phyloP scores from a whole-genome alignment of 2,329 filamentous ascomycete species.

The Dryadomyces quercus-mongolicae region DNA sequence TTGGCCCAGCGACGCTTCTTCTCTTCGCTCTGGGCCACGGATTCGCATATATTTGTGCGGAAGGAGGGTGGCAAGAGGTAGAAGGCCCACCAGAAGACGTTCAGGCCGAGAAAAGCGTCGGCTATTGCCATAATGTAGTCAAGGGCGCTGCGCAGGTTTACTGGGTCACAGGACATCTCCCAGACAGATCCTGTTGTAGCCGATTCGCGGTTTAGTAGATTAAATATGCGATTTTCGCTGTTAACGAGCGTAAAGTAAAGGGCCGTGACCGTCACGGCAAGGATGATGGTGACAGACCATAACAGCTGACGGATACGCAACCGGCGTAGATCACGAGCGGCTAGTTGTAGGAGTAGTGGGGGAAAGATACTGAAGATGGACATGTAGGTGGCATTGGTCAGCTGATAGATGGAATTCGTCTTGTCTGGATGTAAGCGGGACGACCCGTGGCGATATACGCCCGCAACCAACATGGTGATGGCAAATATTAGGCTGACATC shows the following conservation, averaged over 20 bases:
- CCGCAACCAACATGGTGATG: constrained; percentile 9
- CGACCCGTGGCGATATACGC: constrained; percentile 10
- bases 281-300: constrained; percentile 13
- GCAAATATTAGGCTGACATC: constrained; percentile 13
- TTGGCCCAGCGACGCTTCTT: not conserved
- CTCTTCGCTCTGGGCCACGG: not conserved
- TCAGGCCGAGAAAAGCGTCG: constrained; percentile 5
- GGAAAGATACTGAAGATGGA: constrained; percentile 13
- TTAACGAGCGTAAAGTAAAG: constrained; percentile 9
- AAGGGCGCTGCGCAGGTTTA: not conserved
- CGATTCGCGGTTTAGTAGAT: no score
- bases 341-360: constrained; percentile 11
- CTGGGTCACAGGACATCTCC: not conserved
- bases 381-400: constrained; percentile 13
- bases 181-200: not conserved
- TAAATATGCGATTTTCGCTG: not conserved
- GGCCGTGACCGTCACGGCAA: constrained; percentile 10
- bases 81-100: constrained; percentile 5
- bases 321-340: constrained; percentile 8
- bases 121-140: not conserved
- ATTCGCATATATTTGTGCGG: not conserved
- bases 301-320: constrained; percentile 10
- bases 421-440: constrained; percentile 8
- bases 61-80: not conserved
- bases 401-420: constrained; percentile 12